Conservation (phyloP, 2,329 filamentous ascomycete species). For the Parastagonospora nodorum region DNA sequence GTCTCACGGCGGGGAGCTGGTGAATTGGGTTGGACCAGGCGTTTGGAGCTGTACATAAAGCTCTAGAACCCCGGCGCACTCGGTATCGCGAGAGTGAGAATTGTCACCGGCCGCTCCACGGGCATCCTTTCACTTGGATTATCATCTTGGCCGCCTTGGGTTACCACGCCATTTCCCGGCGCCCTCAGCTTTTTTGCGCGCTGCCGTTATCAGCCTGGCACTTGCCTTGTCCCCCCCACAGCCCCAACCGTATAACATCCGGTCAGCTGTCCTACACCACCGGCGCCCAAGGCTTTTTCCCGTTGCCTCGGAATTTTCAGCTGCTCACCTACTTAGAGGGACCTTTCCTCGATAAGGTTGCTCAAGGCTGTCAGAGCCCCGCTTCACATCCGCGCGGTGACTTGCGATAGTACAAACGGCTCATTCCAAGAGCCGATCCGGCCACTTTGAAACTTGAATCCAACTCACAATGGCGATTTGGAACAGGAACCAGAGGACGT, state of each 20-base stretch:
- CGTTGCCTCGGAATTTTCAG: constrained; percentile 13
- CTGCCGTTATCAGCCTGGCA: constrained; percentile 22
- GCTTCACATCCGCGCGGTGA: constrained; percentile 12
- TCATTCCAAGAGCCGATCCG: background rate
- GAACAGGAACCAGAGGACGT: constrained; percentile 35
- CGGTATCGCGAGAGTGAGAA: constrained; percentile 6
- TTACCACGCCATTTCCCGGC: constrained; percentile 17
- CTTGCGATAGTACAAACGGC: background rate
- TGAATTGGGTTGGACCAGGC: constrained; percentile 19
- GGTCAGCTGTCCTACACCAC: constrained; percentile 17
- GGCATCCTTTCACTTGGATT: constrained; percentile 8
- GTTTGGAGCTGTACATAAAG: constrained; percentile 24
- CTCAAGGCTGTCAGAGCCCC: background rate
- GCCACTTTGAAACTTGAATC: background rate
- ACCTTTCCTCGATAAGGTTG: constrained; percentile 5
- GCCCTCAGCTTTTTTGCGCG: constrained; percentile 18
- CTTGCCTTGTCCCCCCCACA: constrained; percentile 12
- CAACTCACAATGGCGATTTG: constrained; percentile 30
- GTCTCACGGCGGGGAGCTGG: constrained; percentile 12
- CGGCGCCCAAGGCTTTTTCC: constrained; percentile 22
- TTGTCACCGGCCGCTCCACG: no score
- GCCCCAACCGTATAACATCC: constrained; percentile 24
- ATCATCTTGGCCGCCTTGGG: no score
- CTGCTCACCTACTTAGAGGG: constrained; percentile 16
- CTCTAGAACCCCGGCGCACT: constrained; percentile 12